Evolutionary conservation across 1,284 basidiomycete species (phyloP).

Genomic region (Exobasidium cylindrosporum): DNA sequence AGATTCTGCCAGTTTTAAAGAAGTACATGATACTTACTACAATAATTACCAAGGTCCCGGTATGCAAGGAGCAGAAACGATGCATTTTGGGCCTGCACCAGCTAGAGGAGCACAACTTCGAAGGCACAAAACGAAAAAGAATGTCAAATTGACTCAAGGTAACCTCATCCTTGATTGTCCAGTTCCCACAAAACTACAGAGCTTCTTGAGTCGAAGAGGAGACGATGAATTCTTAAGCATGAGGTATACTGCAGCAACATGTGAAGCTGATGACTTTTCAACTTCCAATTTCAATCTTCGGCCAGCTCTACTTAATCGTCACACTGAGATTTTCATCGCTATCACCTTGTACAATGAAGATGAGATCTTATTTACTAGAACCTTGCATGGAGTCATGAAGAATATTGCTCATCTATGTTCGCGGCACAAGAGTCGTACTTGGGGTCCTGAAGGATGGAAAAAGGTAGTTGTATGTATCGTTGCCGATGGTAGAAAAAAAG

Average conservation of each 20-base stretch:
- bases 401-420: conserved; percentile 66
- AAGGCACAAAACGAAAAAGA: conserved; percentile 56
- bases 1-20: conserved; percentile 9
- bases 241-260: conserved; percentile 55
- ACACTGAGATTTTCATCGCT: conserved; percentile 76
- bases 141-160: conserved; percentile 53
- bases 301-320: conserved; percentile 72
- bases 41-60: conserved; percentile 22
- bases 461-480: conserved; percentile 71
- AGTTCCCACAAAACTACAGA: conserved; percentile 53
- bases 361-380: conserved; percentile 86
- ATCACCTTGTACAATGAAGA: conserved; percentile 94
- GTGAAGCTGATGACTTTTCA: conserved; percentile 79
- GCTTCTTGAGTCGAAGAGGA: conserved; percentile 74
- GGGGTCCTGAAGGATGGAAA: conserved; percentile 96
- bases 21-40: conserved; percentile 1
- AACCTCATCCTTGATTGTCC: conserved; percentile 56
- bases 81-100: conserved; percentile 52
- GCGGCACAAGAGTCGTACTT: conserved; percentile 87
- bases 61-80: conserved; percentile 29
- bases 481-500: conserved; percentile 85
- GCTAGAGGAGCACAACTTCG: conserved; percentile 46
- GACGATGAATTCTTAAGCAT: conserved; percentile 80
- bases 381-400: conserved; percentile 90
- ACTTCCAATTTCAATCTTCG: conserved; percentile 76